Percentiles rank a stretch among this genome's conserved stretches.
Evolutionary conservation across 1,284 basidiomycete genomes (phyloP).

Genomic region (Fomitiporia mediterranea): DNA sequence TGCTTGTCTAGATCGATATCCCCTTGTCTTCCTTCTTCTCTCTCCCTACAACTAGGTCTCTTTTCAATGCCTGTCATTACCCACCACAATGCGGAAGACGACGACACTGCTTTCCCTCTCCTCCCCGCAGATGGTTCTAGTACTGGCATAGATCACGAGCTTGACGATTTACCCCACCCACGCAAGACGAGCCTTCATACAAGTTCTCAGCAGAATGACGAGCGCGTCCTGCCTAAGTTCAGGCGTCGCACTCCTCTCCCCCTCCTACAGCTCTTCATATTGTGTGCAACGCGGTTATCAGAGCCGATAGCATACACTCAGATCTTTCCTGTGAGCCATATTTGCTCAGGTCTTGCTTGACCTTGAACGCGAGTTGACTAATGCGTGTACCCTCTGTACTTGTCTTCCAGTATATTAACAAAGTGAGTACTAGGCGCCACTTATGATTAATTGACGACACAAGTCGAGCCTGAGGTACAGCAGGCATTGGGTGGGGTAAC

Average conservation of each 20-base stretch:
- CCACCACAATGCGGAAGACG: background rate
- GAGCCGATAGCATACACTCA: conserved; percentile 29
- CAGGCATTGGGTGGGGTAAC: background rate
- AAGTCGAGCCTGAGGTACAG: background rate
- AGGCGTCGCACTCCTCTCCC: conserved; percentile 25
- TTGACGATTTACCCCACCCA: conserved; percentile 2
- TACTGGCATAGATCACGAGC: background rate
- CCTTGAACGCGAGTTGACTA: background rate
- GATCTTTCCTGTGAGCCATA: conserved; percentile 18
- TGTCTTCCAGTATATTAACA: conserved; percentile 25
- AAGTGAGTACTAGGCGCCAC: conserved; percentile 1
- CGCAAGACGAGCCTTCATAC: background rate
- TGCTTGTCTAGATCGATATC: background rate
- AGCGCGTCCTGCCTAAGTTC: background rate
- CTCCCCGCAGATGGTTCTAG: conserved; percentile 2
- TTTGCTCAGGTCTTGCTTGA: background rate
- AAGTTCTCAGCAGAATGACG: background rate
- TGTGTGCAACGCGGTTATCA: conserved; percentile 25
- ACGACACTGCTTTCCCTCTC: conserved; percentile 13
- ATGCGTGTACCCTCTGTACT: background rate
- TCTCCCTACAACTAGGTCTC: background rate
- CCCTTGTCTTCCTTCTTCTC: background rate
- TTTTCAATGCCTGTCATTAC: background rate
- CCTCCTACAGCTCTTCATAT: conserved; percentile 23
- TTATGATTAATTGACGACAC: background rate